A percentile compares a stretch with the other conserved stretches of the same genome.
These are phyloP conservation scores for Xylariales sp. DNA, from an alignment of 2,329 filamentous ascomycete species.

Conservation along the genomic window DNA sequence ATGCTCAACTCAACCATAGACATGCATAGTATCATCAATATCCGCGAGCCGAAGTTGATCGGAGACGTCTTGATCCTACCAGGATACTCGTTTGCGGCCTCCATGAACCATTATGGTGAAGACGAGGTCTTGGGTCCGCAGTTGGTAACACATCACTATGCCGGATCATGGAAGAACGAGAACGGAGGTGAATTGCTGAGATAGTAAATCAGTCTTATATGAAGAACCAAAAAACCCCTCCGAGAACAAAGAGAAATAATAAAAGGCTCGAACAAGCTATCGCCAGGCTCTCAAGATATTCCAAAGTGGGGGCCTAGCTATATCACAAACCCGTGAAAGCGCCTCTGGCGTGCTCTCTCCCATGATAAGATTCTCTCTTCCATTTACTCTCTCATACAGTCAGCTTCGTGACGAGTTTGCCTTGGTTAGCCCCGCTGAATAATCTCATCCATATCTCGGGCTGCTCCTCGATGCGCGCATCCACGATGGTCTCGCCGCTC, in stretches of 20 bases:
- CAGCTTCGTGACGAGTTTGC: conserved; percentile 22
- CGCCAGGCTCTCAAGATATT: too few species aligned
- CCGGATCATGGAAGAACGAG: conserved; percentile 16
- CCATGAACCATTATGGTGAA: conserved; percentile 12
- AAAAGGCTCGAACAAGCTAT: too few species aligned
- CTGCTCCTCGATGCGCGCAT: conserved; percentile 21
- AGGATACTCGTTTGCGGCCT: conserved; percentile 14
- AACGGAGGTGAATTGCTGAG: conserved; percentile 11
- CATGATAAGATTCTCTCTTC: too few species aligned
- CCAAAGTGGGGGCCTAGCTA: too few species aligned
- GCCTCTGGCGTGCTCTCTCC: too few species aligned
- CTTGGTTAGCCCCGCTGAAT: conserved; percentile 20
- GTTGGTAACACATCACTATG: conserved; percentile 16
- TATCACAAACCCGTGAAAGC: too few species aligned
- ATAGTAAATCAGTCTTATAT: not conserved
- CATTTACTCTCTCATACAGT: not conserved
- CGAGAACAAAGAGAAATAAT: too few species aligned
- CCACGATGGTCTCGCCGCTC: conserved; percentile 19
- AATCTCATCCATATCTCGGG: conserved; percentile 22
- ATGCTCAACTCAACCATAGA: conserved; percentile 3
- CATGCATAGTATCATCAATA: conserved; percentile 1
- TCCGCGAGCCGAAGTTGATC: conserved; percentile 13
- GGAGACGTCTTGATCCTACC: conserved; percentile 16
- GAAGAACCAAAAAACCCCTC: too few species aligned
- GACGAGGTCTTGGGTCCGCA: conserved; percentile 5